A percentile compares a stretch with the other conserved stretches of the same genome.
phyloP scores from a whole-genome alignment of 2,329 filamentous ascomycete genomes.

The Camptophora hylomeconis region DNA sequence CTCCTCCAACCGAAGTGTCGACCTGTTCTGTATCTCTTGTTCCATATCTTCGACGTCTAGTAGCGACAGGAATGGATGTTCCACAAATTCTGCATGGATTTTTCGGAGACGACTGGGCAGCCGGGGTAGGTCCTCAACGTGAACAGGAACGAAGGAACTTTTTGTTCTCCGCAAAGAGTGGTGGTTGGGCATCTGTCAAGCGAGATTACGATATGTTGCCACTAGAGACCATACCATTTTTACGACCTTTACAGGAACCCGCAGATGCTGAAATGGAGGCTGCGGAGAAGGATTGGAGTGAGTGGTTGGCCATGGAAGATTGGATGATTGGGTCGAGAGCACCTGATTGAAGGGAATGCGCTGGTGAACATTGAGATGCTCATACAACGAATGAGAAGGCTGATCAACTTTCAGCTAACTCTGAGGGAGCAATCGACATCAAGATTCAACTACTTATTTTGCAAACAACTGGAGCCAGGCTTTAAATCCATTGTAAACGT shows the following conservation, averaged over 20 bases:
- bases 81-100: constrained; percentile 82
- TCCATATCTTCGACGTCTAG: constrained; percentile 78
- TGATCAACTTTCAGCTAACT: no score
- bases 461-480: no score
- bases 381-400: no score
- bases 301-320: constrained; percentile 93
- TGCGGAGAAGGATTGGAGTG: constrained; percentile 79
- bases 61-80: constrained; percentile 84
- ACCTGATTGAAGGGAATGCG: constrained; percentile 34
- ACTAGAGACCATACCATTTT: constrained; percentile 73
- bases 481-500: no score
- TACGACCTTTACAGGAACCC: constrained; percentile 67
- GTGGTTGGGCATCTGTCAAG: constrained; percentile 80
- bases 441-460: no score
- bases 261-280: constrained; percentile 66
- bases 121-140: constrained; percentile 68
- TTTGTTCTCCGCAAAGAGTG: constrained; percentile 86
- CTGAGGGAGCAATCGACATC: no score
- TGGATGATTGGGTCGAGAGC: constrained; percentile 91
- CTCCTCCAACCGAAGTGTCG: constrained; percentile 16
- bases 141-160: constrained; percentile 89
- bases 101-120: constrained; percentile 85
- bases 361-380: no score
- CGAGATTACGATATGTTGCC: constrained; percentile 76
- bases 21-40: constrained; percentile 52